These are phyloP conservation scores for Chlorella sp. DNA, from an alignment of 139 green algal genomes.

Conservation along the genomic window DNA sequence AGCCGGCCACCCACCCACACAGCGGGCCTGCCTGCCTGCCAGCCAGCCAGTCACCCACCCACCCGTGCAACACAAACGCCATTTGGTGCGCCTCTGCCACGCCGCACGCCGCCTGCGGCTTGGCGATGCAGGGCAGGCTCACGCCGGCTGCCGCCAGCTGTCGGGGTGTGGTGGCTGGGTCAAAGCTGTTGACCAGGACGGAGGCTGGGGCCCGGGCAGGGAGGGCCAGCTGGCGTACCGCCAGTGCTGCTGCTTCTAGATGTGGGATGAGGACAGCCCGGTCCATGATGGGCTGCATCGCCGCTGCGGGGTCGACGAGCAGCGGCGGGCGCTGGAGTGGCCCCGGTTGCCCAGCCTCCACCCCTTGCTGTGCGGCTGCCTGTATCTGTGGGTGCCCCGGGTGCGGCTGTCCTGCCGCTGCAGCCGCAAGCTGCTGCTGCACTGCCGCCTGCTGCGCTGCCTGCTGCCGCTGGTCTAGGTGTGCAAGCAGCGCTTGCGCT, in stretches of 20 bases:
- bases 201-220: slow-evolving; percentile 28
- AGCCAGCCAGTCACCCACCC: background rate
- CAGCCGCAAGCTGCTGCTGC: no score
- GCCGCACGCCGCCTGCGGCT: slow-evolving; percentile 77
- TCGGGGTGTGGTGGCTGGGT: background rate
- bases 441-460: background rate
- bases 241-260: slow-evolving; percentile 25
- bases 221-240: slow-evolving; percentile 9
- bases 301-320: slow-evolving; percentile 28
- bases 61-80: slow-evolving; percentile 60
- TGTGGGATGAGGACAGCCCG: slow-evolving; percentile 27
- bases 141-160: slow-evolving; percentile 40
- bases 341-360: no score
- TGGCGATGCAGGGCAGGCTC: slow-evolving; percentile 72
- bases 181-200: background rate
- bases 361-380: no score
- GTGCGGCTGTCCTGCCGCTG: no score
- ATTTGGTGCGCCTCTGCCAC: slow-evolving; percentile 74
- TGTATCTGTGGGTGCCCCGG: no score
- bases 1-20: background rate
- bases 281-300: slow-evolving; percentile 37
- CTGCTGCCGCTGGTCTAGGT: background rate
- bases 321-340: no score
- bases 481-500: background rate
- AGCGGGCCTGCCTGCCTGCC: background rate